phyloP scores from a whole-genome alignment of 2,329 filamentous ascomycete species.

The Pseudopyrenochaeta lycopersici region DNA sequence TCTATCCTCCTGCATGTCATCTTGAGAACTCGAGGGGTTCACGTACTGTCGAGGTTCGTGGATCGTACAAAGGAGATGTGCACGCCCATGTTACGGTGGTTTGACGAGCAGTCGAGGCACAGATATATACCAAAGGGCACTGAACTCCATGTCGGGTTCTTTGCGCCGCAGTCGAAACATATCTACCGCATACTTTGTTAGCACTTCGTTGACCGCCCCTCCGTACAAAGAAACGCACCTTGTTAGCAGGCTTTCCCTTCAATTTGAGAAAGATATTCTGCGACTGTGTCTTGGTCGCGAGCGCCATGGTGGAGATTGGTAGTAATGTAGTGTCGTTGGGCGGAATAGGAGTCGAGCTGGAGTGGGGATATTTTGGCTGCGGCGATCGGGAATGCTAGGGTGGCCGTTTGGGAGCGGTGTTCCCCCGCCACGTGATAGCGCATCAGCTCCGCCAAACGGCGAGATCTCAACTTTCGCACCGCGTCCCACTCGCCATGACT shows the following conservation, averaged over 20 bases:
- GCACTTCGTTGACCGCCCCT: slow-evolving; percentile 25
- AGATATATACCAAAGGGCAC: slow-evolving; percentile 97
- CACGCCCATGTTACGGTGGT: slow-evolving; percentile 96
- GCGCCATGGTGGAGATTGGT: slow-evolving; percentile 58
- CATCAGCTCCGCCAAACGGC: neutral
- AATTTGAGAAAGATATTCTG: slow-evolving; percentile 98
- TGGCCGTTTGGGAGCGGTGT: slow-evolving; percentile 7
- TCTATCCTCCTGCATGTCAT: slow-evolving; percentile 59
- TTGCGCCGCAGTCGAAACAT: slow-evolving; percentile 97
- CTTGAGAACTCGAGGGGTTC: neutral
- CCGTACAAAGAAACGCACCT: slow-evolving; percentile 65
- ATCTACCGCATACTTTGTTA: slow-evolving; percentile 65
- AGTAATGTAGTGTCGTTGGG: slow-evolving; percentile 25
- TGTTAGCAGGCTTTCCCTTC: slow-evolving; percentile 93
- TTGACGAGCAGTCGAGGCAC: slow-evolving; percentile 95
- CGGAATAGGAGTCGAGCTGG: slow-evolving; percentile 37
- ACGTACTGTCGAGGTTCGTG: slow-evolving; percentile 95
- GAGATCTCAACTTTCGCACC: neutral
- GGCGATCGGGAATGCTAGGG: slow-evolving; percentile 33
- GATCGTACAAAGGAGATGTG: slow-evolving; percentile 99
- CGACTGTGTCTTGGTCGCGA: slow-evolving; percentile 91
- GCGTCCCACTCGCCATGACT: too few species aligned
- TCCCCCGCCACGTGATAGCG: neutral
- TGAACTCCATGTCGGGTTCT: slow-evolving; percentile 98
- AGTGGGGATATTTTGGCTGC: slow-evolving; percentile 40